Percentiles rank a stretch among this genome's conserved stretches.
Conservation (phyloP, 176 grass and related monocot genomes). For the Eragrostis curvula region DNA sequence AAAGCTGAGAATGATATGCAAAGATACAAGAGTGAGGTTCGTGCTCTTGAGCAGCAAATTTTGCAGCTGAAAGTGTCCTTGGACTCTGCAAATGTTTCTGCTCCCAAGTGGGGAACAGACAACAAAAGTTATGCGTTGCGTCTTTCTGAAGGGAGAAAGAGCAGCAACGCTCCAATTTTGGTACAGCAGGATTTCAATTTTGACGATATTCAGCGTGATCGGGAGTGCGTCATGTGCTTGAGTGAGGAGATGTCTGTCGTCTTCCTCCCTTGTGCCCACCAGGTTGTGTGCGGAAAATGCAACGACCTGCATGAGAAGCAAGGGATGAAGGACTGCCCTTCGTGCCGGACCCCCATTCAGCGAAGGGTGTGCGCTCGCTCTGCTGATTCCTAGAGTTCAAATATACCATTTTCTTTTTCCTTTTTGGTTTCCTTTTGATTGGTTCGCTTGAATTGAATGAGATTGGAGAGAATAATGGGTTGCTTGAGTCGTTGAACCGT, state of each 20-base stretch:
- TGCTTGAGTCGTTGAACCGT: conserved; percentile 16
- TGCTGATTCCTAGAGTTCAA: conserved; percentile 44
- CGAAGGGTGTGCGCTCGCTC: conserved; percentile 67
- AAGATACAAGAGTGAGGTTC: conserved; percentile 72
- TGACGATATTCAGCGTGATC: conserved; percentile 80
- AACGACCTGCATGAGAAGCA: conserved; percentile 86
- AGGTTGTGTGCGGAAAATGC: conserved; percentile 85
- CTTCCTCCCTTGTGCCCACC: conserved; percentile 86
- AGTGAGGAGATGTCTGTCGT: conserved; percentile 92
- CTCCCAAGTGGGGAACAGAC: conserved; percentile 67
- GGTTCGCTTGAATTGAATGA: conserved; percentile 55
- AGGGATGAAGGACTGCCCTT: conserved; percentile 95
- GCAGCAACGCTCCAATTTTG: conserved; percentile 38
- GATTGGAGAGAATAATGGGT: conserved; percentile 62
- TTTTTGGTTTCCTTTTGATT: conserved; percentile 24
- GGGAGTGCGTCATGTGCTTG: conserved; percentile 95
- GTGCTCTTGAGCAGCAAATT: conserved; percentile 76
- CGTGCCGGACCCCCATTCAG: conserved; percentile 82
- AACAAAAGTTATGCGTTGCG: conserved; percentile 49
- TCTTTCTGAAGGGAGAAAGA: conserved; percentile 75
- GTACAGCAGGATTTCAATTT: conserved; percentile 41
- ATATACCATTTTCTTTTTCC: conserved; percentile 48
- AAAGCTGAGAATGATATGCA: conserved; percentile 80
- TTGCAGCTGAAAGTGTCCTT: conserved; percentile 53
- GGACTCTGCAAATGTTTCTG: conserved; percentile 52